Evolutionary conservation across 2,329 filamentous ascomycete species (phyloP), one percentile per base, ranked within the genome.

Genomic region (Fusarium sp.): DNA sequence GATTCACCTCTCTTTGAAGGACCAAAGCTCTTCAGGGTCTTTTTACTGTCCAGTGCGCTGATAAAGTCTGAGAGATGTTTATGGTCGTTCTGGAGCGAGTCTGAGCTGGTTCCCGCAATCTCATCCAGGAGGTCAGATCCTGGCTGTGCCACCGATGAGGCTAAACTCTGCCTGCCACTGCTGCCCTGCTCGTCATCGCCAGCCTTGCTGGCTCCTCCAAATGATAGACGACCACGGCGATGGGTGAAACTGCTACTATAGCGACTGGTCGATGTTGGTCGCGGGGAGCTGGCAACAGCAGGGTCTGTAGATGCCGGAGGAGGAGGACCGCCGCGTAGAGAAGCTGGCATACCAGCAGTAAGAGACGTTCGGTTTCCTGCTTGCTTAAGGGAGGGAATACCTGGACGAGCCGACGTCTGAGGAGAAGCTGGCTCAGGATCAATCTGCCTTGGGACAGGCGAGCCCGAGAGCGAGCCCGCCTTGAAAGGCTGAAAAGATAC

Each of bases 401-500:
- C 86, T 11, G 83, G 81, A 31, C 88, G 85, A 28, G 83, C 78
- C 14, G 86, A 78, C 1, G 88, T 90, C 48, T 86, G 85, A 6
- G 89, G 87, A 7, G 90, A 91, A 36, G 86, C 84, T 20, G 89
- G 87, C 54, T 89, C 88, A 20, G 82, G 80, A 18, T 89, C 88
- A 6, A 82, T 79, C 12, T 84, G 79, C 35, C 87, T 84, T 33
- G 84, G 84, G n/a, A 86, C 80, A 1, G 95, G 95, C 9, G 95
- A 98, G 8, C 93, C 94, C 5, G 95, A 97, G n/a, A 98, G 86
- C 4, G 95, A 97, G 16, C 95, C 95, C 20, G 95, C 94, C 82
- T 99, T 99, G 85, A 99, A 99, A 1, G 95, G 95, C 76, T 97
- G 94, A 77, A 98, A 97, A 2, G 94, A 97, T 28, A 97, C 90